Percentiles rank a stretch among this genome's conserved stretches.
phyloP scores from a whole-genome alignment of 805 yeast genomes.

The Candida boidinii region DNA sequence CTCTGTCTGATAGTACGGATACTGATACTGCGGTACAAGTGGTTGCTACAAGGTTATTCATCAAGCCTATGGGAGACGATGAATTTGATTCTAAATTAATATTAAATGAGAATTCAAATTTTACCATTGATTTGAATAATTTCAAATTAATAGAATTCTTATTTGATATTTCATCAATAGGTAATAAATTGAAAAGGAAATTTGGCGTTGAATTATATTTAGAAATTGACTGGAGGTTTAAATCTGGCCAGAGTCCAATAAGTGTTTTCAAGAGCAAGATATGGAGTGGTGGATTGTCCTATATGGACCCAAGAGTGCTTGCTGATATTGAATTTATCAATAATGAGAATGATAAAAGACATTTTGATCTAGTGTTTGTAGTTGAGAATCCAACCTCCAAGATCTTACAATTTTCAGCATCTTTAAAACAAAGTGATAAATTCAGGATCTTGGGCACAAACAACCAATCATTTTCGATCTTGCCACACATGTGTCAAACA shows the following conservation, averaged over 20 bases:
- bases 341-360: slow-evolving; percentile 11
- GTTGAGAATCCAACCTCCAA: slow-evolving; percentile 73
- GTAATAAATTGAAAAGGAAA: too few species aligned
- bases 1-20: too few species aligned
- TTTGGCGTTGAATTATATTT: not conserved
- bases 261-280: too few species aligned
- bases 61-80: too few species aligned
- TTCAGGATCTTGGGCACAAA: slow-evolving; percentile 17
- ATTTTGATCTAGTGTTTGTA: slow-evolving; percentile 33
- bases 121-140: too few species aligned
- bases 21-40: too few species aligned
- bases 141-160: too few species aligned
- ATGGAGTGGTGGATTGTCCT: slow-evolving; percentile 49
- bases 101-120: too few species aligned
- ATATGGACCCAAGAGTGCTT: slow-evolving; percentile 63
- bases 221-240: not conserved
- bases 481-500: slow-evolving; percentile 51
- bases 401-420: slow-evolving; percentile 45
- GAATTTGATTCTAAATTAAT: too few species aligned
- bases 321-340: slow-evolving; percentile 24
- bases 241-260: too few species aligned
- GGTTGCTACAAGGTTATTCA: too few species aligned
- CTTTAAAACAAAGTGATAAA: slow-evolving; percentile 15
- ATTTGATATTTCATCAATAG: too few species aligned
- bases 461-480: slow-evolving; percentile 37